Evolutionary conservation across 2,329 filamentous ascomycete genomes (phyloP).

Genomic region (Colletotrichum falcatum): DNA sequence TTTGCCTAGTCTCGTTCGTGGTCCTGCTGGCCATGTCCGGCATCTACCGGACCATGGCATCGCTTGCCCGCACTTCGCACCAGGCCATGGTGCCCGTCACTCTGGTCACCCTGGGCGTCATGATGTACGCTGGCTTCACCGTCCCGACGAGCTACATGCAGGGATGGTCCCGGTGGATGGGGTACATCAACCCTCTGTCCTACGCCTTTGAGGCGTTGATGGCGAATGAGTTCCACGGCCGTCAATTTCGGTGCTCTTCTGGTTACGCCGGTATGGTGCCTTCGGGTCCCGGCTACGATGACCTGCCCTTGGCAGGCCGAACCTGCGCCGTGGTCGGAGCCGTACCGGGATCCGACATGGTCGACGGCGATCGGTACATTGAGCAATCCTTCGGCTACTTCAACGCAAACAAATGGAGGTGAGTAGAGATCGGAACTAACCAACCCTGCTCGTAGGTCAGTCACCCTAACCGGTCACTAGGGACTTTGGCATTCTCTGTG

Average conservation of each 20-base stretch:
- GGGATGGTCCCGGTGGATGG: constrained; percentile 85
- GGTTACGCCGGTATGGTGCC: constrained; percentile 57
- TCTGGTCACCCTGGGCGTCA: constrained; percentile 71
- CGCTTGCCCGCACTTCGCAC: constrained; percentile 46
- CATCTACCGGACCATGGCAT: constrained; percentile 48
- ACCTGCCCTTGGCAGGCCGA: constrained; percentile 53
- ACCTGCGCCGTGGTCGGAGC: constrained; percentile 61
- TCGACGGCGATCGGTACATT: constrained; percentile 61
- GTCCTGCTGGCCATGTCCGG: constrained; percentile 48
- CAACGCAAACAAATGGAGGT: constrained; percentile 59
- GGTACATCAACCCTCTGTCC: constrained; percentile 81
- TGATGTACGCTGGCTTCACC: constrained; percentile 79
- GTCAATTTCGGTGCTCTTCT: constrained; percentile 65
- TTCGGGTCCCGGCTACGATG: constrained; percentile 50
- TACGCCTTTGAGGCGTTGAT: constrained; percentile 86
- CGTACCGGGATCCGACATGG: constrained; percentile 53
- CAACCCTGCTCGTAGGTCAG: rapidly evolving
- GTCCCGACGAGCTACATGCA: constrained; percentile 77
- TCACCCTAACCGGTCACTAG: constrained; percentile 48
- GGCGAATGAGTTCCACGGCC: constrained; percentile 82
- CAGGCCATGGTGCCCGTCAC: constrained; percentile 64
- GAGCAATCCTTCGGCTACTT: constrained; percentile 57
- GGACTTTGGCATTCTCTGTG: constrained; percentile 77
- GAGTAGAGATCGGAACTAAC: constrained; percentile 15
- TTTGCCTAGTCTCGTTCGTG: constrained; percentile 57